Evolutionary conservation across 2,329 filamentous ascomycete species (phyloP).

Genomic region (Phaeosphaeriaceae sp.): DNA sequence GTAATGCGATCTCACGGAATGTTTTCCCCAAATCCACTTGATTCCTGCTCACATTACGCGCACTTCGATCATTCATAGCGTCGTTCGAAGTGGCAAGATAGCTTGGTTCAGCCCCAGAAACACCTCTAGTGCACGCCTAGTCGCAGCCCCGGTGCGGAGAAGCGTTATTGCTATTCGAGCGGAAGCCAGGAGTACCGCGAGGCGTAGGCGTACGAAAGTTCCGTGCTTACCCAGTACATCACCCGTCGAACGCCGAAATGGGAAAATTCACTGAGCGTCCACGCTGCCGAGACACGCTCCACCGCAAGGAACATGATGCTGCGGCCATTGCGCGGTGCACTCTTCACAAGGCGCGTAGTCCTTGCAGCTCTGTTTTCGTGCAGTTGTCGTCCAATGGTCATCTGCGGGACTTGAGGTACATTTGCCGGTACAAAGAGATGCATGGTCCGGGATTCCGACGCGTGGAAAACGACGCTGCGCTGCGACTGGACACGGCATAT

Average conservation of each 20-base stretch:
- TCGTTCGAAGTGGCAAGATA: background rate
- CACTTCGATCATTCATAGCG: background rate
- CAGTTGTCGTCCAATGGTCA: constrained; percentile 1
- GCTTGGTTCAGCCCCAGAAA: background rate
- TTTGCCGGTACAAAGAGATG: constrained; percentile 4
- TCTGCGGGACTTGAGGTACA: background rate
- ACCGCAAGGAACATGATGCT: background rate
- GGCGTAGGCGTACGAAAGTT: background rate
- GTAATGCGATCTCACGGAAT: background rate
- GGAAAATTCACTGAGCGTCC: background rate
- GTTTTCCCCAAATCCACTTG: background rate
- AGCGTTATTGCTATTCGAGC: background rate
- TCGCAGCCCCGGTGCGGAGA: background rate
- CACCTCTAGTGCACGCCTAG: background rate
- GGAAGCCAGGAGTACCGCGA: constrained; percentile 10
- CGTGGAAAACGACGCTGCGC: constrained; percentile 23
- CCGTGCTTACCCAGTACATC: background rate
- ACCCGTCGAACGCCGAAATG: background rate
- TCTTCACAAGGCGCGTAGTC: background rate
- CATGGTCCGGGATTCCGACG: constrained; percentile 7
- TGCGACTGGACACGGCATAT: constrained; percentile 26
- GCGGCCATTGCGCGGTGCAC: background rate
- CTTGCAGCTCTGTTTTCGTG: constrained; percentile 17
- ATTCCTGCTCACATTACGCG: background rate
- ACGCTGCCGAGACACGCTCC: background rate